Evolutionary conservation across 805 yeast genomes (phyloP), one percentile per base, ranked within the genome.

Genomic region (Candida corydali): DNA sequence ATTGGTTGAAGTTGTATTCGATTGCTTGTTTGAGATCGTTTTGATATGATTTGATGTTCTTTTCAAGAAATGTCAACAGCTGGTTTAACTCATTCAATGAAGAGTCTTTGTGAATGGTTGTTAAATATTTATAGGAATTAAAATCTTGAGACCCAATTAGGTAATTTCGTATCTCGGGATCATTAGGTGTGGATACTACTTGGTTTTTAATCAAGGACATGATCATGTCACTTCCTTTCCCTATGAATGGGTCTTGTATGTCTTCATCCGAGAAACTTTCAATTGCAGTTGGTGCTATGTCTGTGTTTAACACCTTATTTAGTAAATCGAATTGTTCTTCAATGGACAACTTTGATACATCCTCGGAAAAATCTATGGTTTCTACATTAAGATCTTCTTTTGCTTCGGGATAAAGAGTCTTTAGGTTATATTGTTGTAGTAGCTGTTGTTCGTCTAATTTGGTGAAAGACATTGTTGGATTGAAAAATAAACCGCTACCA

Each of bases 121-220:
- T 54, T 27, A 67, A 54, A 40, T 54, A 67, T 40, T 60, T 57
- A 35, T 54, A 57, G 15, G 68, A 51, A 35, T 57, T 55, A 50
- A 66, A 67, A 20, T 47, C 42, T 40, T 63, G 61, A 5, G 68
- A 62, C 8, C 65, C 51, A 12, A 65, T 63, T 32, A 67, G 43
- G 46, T 49, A 67, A 32, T 56, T 51, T 29, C 49, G 45, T 19
- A 65, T 35, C 8, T 46, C 43, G 1, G 64, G 61, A 43, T 67
- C 72, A 37, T 45, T 42, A 18, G 43, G 37, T 5, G 65, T 51
- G 4, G 43, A 25, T 7, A 65, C 49, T 16, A 54, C 44, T 19
- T 55, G 52, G 17, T 48, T 41, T 1, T 43, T 31, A n/a, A 57
- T 33, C 35, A 66, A 51, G 5, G 47, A 48, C 11, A 49, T 41